Base-by-base conservation (phyloP, 106 monocot species). In the Posidonia australis region DNA sequence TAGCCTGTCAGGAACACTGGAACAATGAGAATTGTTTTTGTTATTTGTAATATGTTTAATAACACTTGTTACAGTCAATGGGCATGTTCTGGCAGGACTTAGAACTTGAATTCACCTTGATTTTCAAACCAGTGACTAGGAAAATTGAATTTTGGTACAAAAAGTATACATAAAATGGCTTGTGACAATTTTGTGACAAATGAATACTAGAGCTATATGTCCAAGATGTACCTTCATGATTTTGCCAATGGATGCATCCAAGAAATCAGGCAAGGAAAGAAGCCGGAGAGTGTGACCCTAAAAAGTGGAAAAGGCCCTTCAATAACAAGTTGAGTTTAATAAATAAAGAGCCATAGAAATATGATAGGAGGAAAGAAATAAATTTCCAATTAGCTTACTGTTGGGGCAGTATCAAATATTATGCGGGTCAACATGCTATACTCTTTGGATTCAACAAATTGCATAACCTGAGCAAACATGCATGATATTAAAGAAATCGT, bases 231-330 rank as follows among this genome's bases (percentile, higher is more conserved):
- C 96, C 87, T 74, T 87, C 80, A 98, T 60, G 29, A 98, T 90
- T 72, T 87, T 93, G 65, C 90, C 94, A 63, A 96, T 96, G 18
- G 94, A 96, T 51, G 86, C 84, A 78, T 90, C 94, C 74, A 90
- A 73, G 60, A 90, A 96, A 58, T 96, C 94, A n/a, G 94, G 94
- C 72, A 96, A 87, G 63, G 94, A 96, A 44, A 96, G 69, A 65
- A 96, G 86, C 54, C 94, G 67, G 70, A 96, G 94, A 62, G 94
- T 96, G 72, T 96, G 94, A 0, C 94, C 94, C 94, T 96, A 51
- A 36, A 59, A 59, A 31, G 36, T 31, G 21, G n/a, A 53, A 63
- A 52, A 52, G 11, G 2, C 14, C 12, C 16, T 23, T 46, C 24
- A 64, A 26, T 61, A 42, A 41, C 14, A 49, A 49, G 25, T 49